These are phyloP conservation scores for Populus pruinosa DNA, from an alignment of 345 rosid species.

Conservation along the genomic window DNA sequence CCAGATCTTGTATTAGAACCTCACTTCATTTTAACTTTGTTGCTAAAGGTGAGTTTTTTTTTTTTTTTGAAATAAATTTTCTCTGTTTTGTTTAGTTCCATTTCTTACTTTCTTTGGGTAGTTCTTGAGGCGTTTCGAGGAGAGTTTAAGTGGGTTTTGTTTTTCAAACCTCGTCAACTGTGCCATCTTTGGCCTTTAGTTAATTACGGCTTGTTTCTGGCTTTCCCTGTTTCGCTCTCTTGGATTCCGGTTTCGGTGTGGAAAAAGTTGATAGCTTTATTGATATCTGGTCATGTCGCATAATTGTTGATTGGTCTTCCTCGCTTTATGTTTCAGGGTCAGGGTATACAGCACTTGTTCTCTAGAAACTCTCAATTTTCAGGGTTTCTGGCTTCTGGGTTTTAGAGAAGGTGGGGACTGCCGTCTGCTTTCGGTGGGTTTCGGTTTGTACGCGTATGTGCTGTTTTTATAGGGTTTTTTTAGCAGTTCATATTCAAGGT, in stretches of 20 bases:
- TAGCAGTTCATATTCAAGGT: not conserved
- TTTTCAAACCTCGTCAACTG: not conserved
- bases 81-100: not conserved
- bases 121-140: not conserved
- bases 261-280: not conserved
- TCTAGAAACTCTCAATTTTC: not conserved
- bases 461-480: not conserved
- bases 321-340: not conserved
- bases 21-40: not conserved
- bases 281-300: not conserved
- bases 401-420: not conserved
- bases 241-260: not conserved
- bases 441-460: not conserved
- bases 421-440: not conserved
- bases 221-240: conserved; percentile 1
- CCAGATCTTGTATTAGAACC: not conserved
- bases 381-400: not conserved
- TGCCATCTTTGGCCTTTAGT: not conserved
- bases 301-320: not conserved
- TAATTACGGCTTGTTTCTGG: not conserved
- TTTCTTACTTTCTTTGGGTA: not conserved
- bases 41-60: not conserved
- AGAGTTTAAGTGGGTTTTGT: not conserved
- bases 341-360: not conserved
- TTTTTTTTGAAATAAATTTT: not conserved